Evolutionary conservation across 768 basidiomycete species (phyloP).

Genomic region (Rhizopogon sp.): DNA sequence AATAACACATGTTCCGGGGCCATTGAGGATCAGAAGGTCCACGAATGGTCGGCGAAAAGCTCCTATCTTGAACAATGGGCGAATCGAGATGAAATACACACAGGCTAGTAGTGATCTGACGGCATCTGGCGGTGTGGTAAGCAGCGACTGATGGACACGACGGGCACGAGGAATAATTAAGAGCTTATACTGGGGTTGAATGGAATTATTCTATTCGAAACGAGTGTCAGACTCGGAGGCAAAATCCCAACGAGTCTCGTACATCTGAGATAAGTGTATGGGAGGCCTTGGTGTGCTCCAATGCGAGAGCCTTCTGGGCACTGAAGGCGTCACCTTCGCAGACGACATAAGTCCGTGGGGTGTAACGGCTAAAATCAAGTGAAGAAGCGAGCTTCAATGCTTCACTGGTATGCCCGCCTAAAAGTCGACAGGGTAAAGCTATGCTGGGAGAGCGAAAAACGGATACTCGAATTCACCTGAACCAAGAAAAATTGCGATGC

Average conservation of each 20-base stretch:
- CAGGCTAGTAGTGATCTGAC: constrained; percentile 55
- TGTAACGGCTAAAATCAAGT: constrained; percentile 72
- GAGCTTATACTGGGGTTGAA: constrained; percentile 36
- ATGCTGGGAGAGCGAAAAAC: constrained; percentile 1
- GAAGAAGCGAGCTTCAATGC: constrained; percentile 66
- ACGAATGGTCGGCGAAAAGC: constrained; percentile 35
- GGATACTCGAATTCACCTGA: constrained; percentile 57
- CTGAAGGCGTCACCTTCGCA: constrained; percentile 82
- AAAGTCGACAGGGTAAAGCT: constrained; percentile 8
- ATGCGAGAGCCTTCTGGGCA: constrained; percentile 54
- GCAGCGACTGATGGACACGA: constrained; percentile 73
- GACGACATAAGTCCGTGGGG: constrained; percentile 73
- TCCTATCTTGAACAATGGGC: constrained; percentile 36
- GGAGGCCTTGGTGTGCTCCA: constrained; percentile 46
- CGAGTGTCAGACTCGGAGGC: background rate
- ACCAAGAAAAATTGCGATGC: constrained; percentile 84
- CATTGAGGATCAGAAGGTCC: constrained; percentile 85
- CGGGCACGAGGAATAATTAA: constrained; percentile 83
- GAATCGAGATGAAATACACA: constrained; percentile 54
- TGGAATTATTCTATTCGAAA: background rate
- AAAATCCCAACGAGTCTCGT: background rate
- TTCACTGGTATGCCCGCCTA: constrained; percentile 95
- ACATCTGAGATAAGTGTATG: constrained; percentile 8
- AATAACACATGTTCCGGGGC: constrained; percentile 89
- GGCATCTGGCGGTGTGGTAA: constrained; percentile 66